Conservation (phyloP, 2,329 filamentous ascomycete species). For the Fonsecaea monophora region DNA sequence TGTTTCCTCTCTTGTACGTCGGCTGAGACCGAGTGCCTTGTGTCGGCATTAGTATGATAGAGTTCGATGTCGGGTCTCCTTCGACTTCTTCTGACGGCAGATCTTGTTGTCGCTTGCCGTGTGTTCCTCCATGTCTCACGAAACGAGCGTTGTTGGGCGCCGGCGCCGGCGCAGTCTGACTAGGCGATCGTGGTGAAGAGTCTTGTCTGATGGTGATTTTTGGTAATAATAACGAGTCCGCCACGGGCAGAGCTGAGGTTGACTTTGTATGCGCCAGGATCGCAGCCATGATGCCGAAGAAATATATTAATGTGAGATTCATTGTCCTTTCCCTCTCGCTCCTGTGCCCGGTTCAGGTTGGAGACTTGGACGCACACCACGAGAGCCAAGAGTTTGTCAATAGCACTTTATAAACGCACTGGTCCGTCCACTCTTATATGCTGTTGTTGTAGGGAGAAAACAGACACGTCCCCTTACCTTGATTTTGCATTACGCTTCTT, state of each 20-base stretch:
- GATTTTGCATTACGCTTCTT: neutral
- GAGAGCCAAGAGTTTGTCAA: neutral
- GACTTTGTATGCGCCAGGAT: neutral
- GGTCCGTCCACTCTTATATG: neutral
- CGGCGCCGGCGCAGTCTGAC: neutral
- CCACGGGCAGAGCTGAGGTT: slow-evolving; percentile 6
- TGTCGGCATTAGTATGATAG: neutral
- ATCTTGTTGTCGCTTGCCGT: slow-evolving; percentile 13
- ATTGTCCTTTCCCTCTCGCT: neutral
- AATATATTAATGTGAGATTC: neutral
- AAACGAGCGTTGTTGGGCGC: neutral
- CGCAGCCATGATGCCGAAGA: neutral
- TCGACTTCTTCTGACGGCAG: neutral
- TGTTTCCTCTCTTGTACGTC: neutral
- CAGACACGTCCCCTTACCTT: neutral
- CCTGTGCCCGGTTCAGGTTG: neutral
- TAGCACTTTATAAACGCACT: neutral
- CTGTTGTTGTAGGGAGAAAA: neutral
- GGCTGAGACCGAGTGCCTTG: neutral
- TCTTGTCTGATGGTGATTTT: slow-evolving; percentile 25
- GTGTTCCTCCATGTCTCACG: slow-evolving; percentile 8
- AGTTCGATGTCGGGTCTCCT: neutral
- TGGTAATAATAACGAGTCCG: slow-evolving; percentile 13
- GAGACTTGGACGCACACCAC: neutral
- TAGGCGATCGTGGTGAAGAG: neutral